Percentiles rank a stretch among this genome's conserved stretches.
Evolutionary conservation across 768 basidiomycete species (phyloP).

Genomic region (Russula ochroleuca): DNA sequence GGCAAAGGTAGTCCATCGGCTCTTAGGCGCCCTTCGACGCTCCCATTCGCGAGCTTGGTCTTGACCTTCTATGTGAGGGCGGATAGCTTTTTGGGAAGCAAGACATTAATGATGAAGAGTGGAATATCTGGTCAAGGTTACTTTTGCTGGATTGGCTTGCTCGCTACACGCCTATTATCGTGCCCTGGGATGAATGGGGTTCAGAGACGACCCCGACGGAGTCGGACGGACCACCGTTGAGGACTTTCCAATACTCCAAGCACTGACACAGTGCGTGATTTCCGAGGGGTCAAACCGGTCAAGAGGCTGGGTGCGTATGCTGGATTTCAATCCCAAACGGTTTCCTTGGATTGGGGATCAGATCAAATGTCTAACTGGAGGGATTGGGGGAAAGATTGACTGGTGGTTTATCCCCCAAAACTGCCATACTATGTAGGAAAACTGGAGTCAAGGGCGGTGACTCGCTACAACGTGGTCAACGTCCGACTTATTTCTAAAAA

Average conservation of each 20-base stretch:
- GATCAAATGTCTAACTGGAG: not conserved
- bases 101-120: too few relatives aligned
- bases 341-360: constrained; percentile 2
- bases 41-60: constrained; percentile 15
- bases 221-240: constrained; percentile 3
- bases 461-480: not conserved
- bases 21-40: not conserved
- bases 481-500: not conserved
- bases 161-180: not conserved
- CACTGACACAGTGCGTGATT: constrained; percentile 12
- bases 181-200: constrained; percentile 20
- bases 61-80: constrained; percentile 11
- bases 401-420: not conserved
- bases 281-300: not conserved
- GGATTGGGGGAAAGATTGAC: not conserved
- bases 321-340: constrained; percentile 19
- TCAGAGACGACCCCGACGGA: constrained; percentile 8
- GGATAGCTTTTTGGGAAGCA: not conserved
- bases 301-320: constrained; percentile 1
- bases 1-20: not conserved
- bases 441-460: not conserved
- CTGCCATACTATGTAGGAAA: constrained; percentile 1
- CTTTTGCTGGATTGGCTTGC: constrained; percentile 2
- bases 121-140: not conserved
- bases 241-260: not conserved